Conservation (phyloP, 2,329 filamentous ascomycete species). For the Xylariaceae sp. region DNA sequence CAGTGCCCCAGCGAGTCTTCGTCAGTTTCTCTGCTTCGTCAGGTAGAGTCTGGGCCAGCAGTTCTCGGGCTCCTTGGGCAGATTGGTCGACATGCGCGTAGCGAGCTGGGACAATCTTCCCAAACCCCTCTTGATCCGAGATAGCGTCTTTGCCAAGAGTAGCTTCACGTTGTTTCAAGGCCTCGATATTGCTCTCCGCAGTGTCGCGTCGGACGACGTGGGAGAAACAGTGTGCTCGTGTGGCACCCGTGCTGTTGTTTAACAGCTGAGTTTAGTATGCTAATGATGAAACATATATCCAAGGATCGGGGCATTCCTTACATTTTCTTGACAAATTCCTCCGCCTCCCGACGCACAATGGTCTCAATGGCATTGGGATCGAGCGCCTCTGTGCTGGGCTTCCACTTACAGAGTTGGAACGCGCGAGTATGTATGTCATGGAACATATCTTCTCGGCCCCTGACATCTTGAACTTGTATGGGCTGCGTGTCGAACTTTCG, state of each 20-base stretch:
- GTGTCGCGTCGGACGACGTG: constrained; percentile 13
- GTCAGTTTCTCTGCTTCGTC: constrained; percentile 10
- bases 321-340: constrained; percentile 11
- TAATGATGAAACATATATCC: background rate
- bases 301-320: constrained; percentile 1
- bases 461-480: constrained; percentile 9
- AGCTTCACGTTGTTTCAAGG: constrained; percentile 5
- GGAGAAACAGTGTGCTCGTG: constrained; percentile 13
- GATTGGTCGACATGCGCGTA: constrained; percentile 14
- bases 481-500: constrained; percentile 12
- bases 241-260: constrained; percentile 5
- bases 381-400: constrained; percentile 7
- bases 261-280: background rate
- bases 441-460: constrained; percentile 9
- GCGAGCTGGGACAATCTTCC: constrained; percentile 8
- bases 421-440: constrained; percentile 12
- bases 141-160: constrained; percentile 5
- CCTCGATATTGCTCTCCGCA: constrained; percentile 7
- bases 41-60: constrained; percentile 6
- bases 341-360: constrained; percentile 6
- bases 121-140: constrained; percentile 7
- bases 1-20: constrained; percentile 12
- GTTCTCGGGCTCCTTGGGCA: constrained; percentile 8
- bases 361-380: constrained; percentile 1
- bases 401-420: constrained; percentile 11